A percentile compares a stretch with the other conserved stretches of the same genome.
Evolutionary conservation across 495 filamentous ascomycete species (phyloP).

Genomic region (Aspergillus ellipticus): DNA sequence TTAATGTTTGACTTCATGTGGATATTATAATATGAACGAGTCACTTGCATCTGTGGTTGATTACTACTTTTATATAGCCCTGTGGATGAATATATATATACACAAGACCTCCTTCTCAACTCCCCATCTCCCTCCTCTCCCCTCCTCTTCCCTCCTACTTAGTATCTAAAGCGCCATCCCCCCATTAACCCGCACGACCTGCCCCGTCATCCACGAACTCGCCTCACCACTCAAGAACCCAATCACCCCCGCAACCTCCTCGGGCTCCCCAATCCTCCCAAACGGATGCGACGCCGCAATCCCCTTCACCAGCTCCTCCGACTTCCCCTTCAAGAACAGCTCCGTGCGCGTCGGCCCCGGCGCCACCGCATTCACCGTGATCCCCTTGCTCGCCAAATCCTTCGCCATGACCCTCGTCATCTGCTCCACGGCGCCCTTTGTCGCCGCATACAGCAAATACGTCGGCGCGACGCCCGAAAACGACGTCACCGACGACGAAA

Average conservation of each 20-base stretch:
- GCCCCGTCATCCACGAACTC: conserved; percentile 2
- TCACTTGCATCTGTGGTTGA: neutral
- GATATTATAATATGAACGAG: neutral
- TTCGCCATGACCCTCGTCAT: conserved; percentile 54
- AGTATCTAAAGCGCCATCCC: conserved; percentile 2
- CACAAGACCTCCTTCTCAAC: neutral
- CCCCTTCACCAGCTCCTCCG: conserved; percentile 29
- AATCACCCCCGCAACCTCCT: conserved; percentile 4
- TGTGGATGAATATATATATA: neutral
- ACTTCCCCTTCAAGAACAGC: conserved; percentile 32
- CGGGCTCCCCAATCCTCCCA: conserved; percentile 42
- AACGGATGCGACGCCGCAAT: conserved; percentile 29
- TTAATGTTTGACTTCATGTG: neutral
- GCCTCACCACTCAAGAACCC: conserved; percentile 5
- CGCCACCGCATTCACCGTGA: conserved; percentile 52
- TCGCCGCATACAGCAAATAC: conserved; percentile 48
- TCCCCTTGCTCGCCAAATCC: conserved; percentile 49
- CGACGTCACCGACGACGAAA: conserved; percentile 39
- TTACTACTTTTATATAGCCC: neutral
- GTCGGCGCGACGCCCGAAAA: conserved; percentile 30
- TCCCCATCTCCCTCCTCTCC: neutral
- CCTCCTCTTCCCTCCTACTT: too few relatives aligned
- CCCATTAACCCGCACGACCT: conserved; percentile 2
- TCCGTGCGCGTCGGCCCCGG: conserved; percentile 47
- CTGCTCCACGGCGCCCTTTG: conserved; percentile 51